phyloP scores from a whole-genome alignment of 352 stramenopile species.

The Globisporangium middletonii region DNA sequence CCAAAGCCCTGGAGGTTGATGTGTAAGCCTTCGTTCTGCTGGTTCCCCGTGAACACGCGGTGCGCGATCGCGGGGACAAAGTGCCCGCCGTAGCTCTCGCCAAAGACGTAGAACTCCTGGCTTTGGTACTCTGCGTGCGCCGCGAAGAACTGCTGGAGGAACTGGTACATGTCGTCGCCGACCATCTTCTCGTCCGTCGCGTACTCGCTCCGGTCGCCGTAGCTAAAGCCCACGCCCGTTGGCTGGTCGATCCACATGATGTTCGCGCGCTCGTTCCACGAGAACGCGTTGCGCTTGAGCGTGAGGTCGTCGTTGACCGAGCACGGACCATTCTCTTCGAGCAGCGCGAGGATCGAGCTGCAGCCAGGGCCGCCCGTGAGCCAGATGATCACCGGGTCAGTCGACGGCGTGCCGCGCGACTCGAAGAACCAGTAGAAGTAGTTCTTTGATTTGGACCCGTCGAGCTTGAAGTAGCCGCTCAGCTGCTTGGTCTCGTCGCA shows the following conservation, averaged over 20 bases:
- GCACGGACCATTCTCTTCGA: slow-evolving; percentile 96
- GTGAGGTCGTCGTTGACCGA: slow-evolving; percentile 87
- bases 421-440: slow-evolving; percentile 98
- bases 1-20: slow-evolving; percentile 56
- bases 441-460: slow-evolving; percentile 84
- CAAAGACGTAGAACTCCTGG: slow-evolving; percentile 53
- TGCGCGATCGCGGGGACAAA: slow-evolving; percentile 57
- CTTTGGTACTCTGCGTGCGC: slow-evolving; percentile 40
- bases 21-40: slow-evolving; percentile 10
- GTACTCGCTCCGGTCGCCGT: slow-evolving; percentile 30
- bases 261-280: slow-evolving; percentile 62
- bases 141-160: slow-evolving; percentile 62
- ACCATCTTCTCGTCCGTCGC: slow-evolving; percentile 49
- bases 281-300: slow-evolving; percentile 63
- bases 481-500: slow-evolving; percentile 75
- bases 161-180: slow-evolving; percentile 62
- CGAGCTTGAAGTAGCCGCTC: slow-evolving; percentile 84
- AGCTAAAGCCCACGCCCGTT: slow-evolving; percentile 58
- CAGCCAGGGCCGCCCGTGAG: slow-evolving; percentile 96
- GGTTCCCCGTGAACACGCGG: slow-evolving; percentile 41
- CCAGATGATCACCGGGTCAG: slow-evolving; percentile 95
- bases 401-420: slow-evolving; percentile 68
- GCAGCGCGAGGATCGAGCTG: slow-evolving; percentile 89
- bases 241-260: slow-evolving; percentile 76
- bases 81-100: slow-evolving; percentile 64